Conservation (phyloP, 495 filamentous ascomycete genomes). For the Tuber melanosporum region DNA sequence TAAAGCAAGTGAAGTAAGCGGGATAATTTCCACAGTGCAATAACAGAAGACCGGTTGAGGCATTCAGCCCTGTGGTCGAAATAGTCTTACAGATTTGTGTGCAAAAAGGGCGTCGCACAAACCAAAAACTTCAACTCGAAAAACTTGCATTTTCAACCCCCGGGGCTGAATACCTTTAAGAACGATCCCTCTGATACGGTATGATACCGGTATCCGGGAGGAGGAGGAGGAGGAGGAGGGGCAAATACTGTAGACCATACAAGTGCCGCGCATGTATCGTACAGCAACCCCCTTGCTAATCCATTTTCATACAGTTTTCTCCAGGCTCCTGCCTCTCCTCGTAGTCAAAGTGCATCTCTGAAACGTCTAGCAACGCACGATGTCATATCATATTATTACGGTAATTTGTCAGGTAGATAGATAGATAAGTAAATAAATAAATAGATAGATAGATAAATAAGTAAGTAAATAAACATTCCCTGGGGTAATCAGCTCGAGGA, state of each 20-base stretch:
- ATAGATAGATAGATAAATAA: neutral
- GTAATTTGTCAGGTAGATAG: neutral
- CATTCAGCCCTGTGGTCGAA: neutral
- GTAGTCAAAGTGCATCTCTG: neutral
- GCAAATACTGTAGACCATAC: no score
- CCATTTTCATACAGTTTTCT: neutral
- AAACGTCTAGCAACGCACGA: neutral
- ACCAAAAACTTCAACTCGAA: no score
- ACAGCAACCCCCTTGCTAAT: neutral
- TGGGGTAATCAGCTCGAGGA: neutral
- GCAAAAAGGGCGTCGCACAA: no score
- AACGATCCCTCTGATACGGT: neutral
- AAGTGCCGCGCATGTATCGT: neutral
- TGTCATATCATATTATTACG: neutral
- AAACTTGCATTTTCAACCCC: no score
- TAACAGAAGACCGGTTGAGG: no score
- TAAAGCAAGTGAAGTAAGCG: neutral
- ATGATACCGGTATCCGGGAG: no score
- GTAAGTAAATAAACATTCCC: neutral
- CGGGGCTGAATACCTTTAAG: neutral
- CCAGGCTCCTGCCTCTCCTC: neutral
- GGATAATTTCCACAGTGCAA: neutral
- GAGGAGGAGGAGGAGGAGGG: no score
- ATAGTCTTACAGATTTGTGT: neutral
- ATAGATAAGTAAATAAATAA: no score